Evolutionary conservation across 1,284 basidiomycete species (phyloP).

Genomic region (Ceratobasidium sp.): DNA sequence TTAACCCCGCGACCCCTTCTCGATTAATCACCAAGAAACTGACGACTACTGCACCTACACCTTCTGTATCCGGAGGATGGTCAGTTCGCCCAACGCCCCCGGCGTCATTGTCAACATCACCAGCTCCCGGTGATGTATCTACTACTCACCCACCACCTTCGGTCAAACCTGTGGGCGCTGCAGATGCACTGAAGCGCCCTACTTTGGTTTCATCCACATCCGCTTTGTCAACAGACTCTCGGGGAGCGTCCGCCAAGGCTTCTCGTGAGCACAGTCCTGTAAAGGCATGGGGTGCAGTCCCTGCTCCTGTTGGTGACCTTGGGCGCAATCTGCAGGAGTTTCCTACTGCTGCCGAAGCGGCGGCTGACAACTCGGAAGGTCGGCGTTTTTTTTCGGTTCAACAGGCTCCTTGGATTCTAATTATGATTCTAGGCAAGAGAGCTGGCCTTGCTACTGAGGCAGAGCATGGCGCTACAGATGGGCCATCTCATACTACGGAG

Average conservation of each 20-base stretch:
- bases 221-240: constrained; percentile 18
- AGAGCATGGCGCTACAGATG: background rate
- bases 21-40: constrained; percentile 86
- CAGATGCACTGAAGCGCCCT: constrained; percentile 24
- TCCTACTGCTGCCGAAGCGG: constrained; percentile 92
- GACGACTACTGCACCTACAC: constrained; percentile 68
- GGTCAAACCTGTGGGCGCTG: constrained; percentile 16
- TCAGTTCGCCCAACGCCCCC: constrained; percentile 74
- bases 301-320: background rate
- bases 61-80: constrained; percentile 73
- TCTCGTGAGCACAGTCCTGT: constrained; percentile 34
- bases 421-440: too few species aligned
- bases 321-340: constrained; percentile 64
- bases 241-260: constrained; percentile 11
- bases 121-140: constrained; percentile 50
- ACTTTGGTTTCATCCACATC: constrained; percentile 28
- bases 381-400: constrained; percentile 48
- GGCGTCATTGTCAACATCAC: constrained; percentile 61
- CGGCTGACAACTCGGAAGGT: constrained; percentile 65
- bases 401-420: background rate
- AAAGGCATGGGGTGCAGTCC: constrained; percentile 45
- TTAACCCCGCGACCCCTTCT: constrained; percentile 68
- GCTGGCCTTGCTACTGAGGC: background rate
- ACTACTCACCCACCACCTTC: constrained; percentile 41
- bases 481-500: constrained; percentile 12